Evolutionary conservation across 345 rosid genomes (phyloP).

Genomic region (Cardiospermum halicacabum): DNA sequence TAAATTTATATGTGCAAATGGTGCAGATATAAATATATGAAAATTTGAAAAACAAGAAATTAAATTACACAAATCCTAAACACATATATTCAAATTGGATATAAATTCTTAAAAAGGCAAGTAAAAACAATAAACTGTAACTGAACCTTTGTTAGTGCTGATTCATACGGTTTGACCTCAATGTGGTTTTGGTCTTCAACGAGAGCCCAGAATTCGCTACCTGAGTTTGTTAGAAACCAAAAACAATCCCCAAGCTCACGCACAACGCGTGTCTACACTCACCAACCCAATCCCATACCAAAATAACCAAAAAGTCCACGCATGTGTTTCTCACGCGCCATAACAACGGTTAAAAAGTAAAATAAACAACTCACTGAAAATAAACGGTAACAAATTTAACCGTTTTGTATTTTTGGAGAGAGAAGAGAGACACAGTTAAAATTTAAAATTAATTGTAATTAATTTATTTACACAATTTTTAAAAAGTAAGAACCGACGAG

Average conservation of each 20-base stretch:
- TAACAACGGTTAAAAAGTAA: not conserved
- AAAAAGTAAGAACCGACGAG: slow-evolving; percentile 18
- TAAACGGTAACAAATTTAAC: slow-evolving; percentile 35
- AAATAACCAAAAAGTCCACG: not conserved
- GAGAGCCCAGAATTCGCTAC: slow-evolving; percentile 27
- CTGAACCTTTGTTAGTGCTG: slow-evolving; percentile 31
- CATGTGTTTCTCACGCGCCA: slow-evolving; percentile 16
- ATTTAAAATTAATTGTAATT: not conserved
- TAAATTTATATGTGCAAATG: no score
- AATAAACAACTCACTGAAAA: slow-evolving; percentile 12
- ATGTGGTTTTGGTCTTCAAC: slow-evolving; percentile 16
- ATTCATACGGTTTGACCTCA: slow-evolving; percentile 36
- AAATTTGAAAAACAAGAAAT: no score
- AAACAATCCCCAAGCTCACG: slow-evolving; percentile 6
- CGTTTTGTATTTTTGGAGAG: slow-evolving; percentile 19
- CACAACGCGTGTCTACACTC: not conserved
- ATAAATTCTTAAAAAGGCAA: not conserved
- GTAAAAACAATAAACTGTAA: slow-evolving; percentile 29
- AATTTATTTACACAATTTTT: not conserved
- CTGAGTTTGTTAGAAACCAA: slow-evolving; percentile 21
- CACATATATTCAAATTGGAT: no score
- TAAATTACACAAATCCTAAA: not conserved
- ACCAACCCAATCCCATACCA: not conserved
- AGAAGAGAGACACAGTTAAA: not conserved
- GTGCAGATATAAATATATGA: no score